Percentiles rank a stretch among this genome's conserved stretches.
Conservation (phyloP, 495 filamentous ascomycete genomes). For the Trichocladium uniseriatum region DNA sequence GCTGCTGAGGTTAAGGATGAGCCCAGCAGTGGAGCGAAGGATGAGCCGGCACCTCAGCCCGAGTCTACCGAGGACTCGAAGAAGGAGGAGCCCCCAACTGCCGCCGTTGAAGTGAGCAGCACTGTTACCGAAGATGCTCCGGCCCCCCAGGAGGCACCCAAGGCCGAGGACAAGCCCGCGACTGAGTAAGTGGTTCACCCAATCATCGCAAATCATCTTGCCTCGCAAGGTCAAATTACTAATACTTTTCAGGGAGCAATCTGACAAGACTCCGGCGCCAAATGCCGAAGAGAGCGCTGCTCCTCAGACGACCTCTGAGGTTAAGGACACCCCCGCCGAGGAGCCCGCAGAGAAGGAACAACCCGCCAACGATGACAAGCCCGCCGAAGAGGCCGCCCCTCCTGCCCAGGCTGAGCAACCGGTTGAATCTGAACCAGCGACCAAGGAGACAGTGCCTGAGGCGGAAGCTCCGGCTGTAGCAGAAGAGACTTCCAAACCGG, state of each 20-base stretch:
- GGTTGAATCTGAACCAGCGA: not conserved
- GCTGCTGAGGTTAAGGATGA: not conserved
- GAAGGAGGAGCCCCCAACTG: too few relatives aligned
- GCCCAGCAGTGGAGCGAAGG: not conserved
- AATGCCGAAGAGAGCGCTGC: too few relatives aligned
- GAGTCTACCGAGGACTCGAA: not conserved
- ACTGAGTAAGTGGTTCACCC: not conserved
- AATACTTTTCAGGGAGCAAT: not conserved
- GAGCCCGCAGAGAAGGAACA: not conserved
- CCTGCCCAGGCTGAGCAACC: not conserved
- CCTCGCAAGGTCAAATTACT: too few relatives aligned
- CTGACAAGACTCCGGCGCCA: not conserved
- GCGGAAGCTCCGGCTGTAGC: constrained; percentile 2
- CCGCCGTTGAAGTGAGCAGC: too few relatives aligned
- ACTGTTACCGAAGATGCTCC: not conserved
- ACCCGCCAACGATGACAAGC: constrained; percentile 6
- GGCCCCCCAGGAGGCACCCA: not conserved
- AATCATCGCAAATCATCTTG: too few relatives aligned
- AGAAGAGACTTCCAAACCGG: constrained; percentile 7
- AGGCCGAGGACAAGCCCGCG: constrained; percentile 9
- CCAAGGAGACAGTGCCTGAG: not conserved
- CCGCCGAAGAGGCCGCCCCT: constrained; percentile 8
- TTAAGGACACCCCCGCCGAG: not conserved
- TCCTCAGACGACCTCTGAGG: not conserved
- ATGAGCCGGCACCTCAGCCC: not conserved